Conservation (phyloP, 495 filamentous ascomycete species). For the Xylaria sp. region DNA sequence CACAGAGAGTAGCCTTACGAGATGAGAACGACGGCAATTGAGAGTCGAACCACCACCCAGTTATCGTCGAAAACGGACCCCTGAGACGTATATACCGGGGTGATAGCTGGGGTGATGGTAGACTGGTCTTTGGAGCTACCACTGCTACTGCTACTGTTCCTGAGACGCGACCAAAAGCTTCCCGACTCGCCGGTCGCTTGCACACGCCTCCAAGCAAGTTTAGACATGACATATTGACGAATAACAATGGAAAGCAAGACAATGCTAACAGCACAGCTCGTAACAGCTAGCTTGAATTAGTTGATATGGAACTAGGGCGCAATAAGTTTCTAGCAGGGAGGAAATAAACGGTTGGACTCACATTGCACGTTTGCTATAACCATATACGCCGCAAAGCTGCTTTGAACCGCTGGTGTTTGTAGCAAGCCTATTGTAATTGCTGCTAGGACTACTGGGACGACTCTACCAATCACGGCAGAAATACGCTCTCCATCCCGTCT, state of each 20-base stretch:
- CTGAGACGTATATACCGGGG: not conserved
- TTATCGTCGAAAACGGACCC: constrained; percentile 28
- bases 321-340: not conserved
- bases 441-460: constrained; percentile 7
- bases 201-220: constrained; percentile 27
- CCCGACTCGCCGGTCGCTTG: not conserved
- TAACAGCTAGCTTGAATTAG: constrained; percentile 22
- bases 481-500: constrained; percentile 1
- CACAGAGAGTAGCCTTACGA: constrained; percentile 20
- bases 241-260: constrained; percentile 23
- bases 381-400: constrained; percentile 24
- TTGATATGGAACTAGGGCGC: not conserved
- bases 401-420: constrained; percentile 24
- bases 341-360: not conserved
- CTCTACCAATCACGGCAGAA: constrained; percentile 7
- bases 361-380: constrained; percentile 33
- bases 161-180: constrained; percentile 20
- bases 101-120: not conserved
- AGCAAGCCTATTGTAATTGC: constrained; percentile 23
- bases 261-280: constrained; percentile 29
- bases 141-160: constrained; percentile 5
- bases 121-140: constrained; percentile 9
- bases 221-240: constrained; percentile 22
- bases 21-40: constrained; percentile 29
- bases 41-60: constrained; percentile 30